Evolutionary conservation across 129 eudicot species (phyloP), one percentile per base, ranked within the genome.

Genomic region (Flaveria robusta): DNA sequence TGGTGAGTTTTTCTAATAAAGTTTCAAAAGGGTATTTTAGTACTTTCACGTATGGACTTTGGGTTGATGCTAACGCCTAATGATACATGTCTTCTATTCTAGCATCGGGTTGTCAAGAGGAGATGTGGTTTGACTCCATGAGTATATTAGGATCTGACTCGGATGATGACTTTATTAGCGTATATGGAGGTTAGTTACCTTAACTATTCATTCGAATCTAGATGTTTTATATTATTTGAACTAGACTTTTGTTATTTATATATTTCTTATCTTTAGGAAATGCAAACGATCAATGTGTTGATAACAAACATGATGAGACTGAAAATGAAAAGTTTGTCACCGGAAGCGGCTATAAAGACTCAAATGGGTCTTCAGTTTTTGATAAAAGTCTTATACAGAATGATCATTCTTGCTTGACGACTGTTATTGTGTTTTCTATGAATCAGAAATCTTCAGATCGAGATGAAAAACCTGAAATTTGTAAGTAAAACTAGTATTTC

Each of bases 81-180:
- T 5, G 71, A 49, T 79, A 42, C 2, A 15, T 42, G 7, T 52
- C 45, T 47, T 55, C 56, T 77, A 7, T 52, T 76, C 66, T 77
- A 54, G 82, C 81, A 73, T 84, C 82, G n/a, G 66, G 63, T 51
- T 70, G 74, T 75, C 85, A 81, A 66, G 97, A 92, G 55, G 97
- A 92, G 82, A 81, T 74, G 60, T 92, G 98, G 98, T 92, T 84
- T 45, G 98, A 92, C 68, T 84, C 96, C 26, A 56, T 70, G 31
- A 92, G 98, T 73, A 37, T 79, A 43, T 78, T 89, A 20, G 98
- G 87, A 16, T 92, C 96, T 1, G 98, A 92, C 70, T 78, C 91
- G 2, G 98, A 92, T 79, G 98, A 92, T 41, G 98, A 92, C 42
- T 92, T 78, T 74, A 80, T 66, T 19, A 92, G 93, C 65, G 84